Evolutionary conservation across 768 basidiomycete species (phyloP), one percentile per base, ranked within the genome.

Genomic region (Termitomyces sp.): DNA sequence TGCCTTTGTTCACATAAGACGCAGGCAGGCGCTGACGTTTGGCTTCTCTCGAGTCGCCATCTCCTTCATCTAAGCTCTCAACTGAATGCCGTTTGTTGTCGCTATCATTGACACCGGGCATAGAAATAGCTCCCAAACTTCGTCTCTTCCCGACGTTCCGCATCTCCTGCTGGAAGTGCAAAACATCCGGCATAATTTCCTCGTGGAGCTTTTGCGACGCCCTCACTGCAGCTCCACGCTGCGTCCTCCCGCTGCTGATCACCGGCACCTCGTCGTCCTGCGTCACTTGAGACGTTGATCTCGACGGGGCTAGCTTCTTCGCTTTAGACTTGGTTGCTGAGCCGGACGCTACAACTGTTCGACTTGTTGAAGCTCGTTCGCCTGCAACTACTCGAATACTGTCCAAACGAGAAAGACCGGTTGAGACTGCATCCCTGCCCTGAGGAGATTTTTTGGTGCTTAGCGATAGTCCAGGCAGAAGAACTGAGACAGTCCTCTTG

Each of bases 171-270:
- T 92, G 82, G 64, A 78, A 93, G 56, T 75, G 80, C 41, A 85
- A 61, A 3, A 91, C 76, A 62, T 94, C 92, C 0, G 91, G 91
- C 85, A 93, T 92, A 56, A 93, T 74, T 72, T 81, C 70, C 66
- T 85, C 59, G 74, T 83, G 65, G 76, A 93, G 62, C 71, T 75
- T 63, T 78, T 85, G 69, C 47, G 71, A 68, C 1, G 82, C 81
- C 57, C 72, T 76, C 26, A 69, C 64, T 12, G 81, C 80, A 26
- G 82, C 81, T 12, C 61, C 67, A 20, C 80, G 72, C 55, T 70
- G 74, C 20, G 69, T 64, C 3, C 64, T 46, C 12, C 63, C 61
- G 20, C 34, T 60, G 29, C 53, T 39, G 29, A 42, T 46, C 16
- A 68, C 51, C 22, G 62, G 57, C 34, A 36, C 41, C 13, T 53